Conservation (phyloP, 2,329 filamentous ascomycete species). For the Colletotrichum sp. region DNA sequence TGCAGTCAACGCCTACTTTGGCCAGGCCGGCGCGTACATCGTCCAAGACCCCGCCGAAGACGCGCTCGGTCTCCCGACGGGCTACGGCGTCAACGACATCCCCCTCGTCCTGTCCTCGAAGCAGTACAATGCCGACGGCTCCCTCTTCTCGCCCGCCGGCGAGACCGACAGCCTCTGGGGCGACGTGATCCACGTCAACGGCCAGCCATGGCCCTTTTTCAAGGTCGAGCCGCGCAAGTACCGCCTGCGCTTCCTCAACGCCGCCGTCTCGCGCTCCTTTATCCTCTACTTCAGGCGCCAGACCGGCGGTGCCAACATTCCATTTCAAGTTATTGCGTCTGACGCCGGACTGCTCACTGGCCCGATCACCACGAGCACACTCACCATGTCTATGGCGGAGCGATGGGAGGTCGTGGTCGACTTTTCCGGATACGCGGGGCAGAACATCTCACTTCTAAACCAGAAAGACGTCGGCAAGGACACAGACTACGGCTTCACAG, state of each 20-base stretch:
- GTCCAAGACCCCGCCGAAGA: slow-evolving; percentile 55
- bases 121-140: slow-evolving; percentile 55
- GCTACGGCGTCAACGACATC: slow-evolving; percentile 57
- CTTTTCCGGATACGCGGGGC: slow-evolving; percentile 51
- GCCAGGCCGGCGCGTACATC: slow-evolving; percentile 62
- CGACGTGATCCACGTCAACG: slow-evolving; percentile 63
- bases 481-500: slow-evolving; percentile 54
- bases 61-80: slow-evolving; percentile 50
- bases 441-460: slow-evolving; percentile 48
- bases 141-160: slow-evolving; percentile 48
- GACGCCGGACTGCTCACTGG: slow-evolving; percentile 55
- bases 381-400: slow-evolving; percentile 59
- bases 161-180: slow-evolving; percentile 56
- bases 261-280: slow-evolving; percentile 52
- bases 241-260: slow-evolving; percentile 59
- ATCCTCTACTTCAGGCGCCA: slow-evolving; percentile 48
- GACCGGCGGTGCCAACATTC: slow-evolving; percentile 34
- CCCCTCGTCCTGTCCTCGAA: slow-evolving; percentile 55
- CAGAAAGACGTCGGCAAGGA: slow-evolving; percentile 42
- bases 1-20: slow-evolving; percentile 59
- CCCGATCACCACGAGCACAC: slow-evolving; percentile 44
- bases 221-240: slow-evolving; percentile 66
- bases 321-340: slow-evolving; percentile 59
- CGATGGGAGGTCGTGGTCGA: slow-evolving; percentile 64
- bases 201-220: slow-evolving; percentile 63